Evolutionary conservation across 2,329 filamentous ascomycete species (phyloP), one percentile per base, ranked within the genome.

Genomic region (Pochonia chlamydosporia): DNA sequence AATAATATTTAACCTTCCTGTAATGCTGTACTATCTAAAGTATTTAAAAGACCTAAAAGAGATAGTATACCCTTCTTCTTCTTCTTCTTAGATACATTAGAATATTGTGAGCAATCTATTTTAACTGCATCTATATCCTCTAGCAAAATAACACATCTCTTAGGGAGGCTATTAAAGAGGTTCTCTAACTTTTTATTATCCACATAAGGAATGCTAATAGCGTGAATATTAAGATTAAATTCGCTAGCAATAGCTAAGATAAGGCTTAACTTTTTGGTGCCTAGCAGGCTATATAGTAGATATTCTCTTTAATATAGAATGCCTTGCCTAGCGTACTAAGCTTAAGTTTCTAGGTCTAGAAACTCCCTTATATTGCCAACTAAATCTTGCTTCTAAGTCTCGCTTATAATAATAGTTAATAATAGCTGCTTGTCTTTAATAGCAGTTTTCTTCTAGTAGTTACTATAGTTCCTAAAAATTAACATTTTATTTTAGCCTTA

Each of bases 281-380:
- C 79, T 0, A 79, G 79, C 0, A 80, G 81, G 0, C 82, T 82
- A 49, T 84, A 74, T 46, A 86, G 80, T 0, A 86, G 70, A 55
- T 85, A 85, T 0, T 82, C 82, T 24, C 63, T 48, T 11, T 62
- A 56, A 33, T 67, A 67, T 0, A 62, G 64, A 60, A 66, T 65
- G 31, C 61, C 16, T 16, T 11, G 36, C 21, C 37, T 5, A 5
- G 47, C 28, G 24, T 46, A 49, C 47, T 28, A 49, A 23, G 11
- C 20, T 31, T 21, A 11, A 21, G 42, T 35, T 7, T 25, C 21
- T 18, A 35, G 47, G 24, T 48, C 20, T 1, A 48, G 9, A 31
- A 36, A 48, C n/a, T 33, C 26, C 9, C 18, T 24, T 23, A 48
- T 25, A 40, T 48, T 39, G n/a, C 23, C 24, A 5, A 48, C 21